These are phyloP conservation scores for Neonectria punicea DNA, from an alignment of 2,329 filamentous ascomycete species.

Conservation along the genomic window DNA sequence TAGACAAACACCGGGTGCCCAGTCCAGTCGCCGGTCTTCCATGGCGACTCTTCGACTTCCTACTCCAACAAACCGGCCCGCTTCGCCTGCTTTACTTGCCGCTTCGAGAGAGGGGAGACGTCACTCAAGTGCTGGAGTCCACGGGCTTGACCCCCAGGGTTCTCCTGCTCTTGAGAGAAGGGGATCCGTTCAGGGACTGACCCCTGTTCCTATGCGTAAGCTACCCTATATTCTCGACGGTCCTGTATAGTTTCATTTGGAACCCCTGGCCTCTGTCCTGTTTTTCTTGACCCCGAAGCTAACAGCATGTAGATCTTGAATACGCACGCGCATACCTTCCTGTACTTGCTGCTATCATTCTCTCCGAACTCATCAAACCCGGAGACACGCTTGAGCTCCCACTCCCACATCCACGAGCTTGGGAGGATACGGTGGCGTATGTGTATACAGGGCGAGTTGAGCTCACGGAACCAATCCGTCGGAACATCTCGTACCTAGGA, in stretches of 20 bases:
- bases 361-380: slow-evolving; percentile 61
- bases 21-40: slow-evolving; percentile 29
- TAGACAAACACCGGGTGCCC: slow-evolving; percentile 25
- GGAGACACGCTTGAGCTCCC: slow-evolving; percentile 68
- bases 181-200: slow-evolving; percentile 19
- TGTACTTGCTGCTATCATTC: slow-evolving; percentile 64
- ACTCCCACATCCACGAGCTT: slow-evolving; percentile 65
- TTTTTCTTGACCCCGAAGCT: background rate
- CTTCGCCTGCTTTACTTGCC: slow-evolving; percentile 23
- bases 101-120: slow-evolving; percentile 21
- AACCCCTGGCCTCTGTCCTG: background rate
- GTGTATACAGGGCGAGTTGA: slow-evolving; percentile 63
- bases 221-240: slow-evolving; percentile 20
- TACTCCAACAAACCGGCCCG: slow-evolving; percentile 9
- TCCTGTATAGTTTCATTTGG: background rate
- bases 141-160: background rate
- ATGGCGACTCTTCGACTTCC: slow-evolving; percentile 24
- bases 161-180: slow-evolving; percentile 24
- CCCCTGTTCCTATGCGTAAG: slow-evolving; percentile 41
- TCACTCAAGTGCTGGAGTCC: slow-evolving; percentile 26
- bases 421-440: slow-evolving; percentile 65
- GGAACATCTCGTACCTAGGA: slow-evolving; percentile 66
- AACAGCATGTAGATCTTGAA: slow-evolving; percentile 40
- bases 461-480: slow-evolving; percentile 56
- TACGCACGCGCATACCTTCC: slow-evolving; percentile 57